These are phyloP conservation scores for Xylaria curta DNA, from an alignment of 495 filamentous ascomycete species.

Conservation along the genomic window DNA sequence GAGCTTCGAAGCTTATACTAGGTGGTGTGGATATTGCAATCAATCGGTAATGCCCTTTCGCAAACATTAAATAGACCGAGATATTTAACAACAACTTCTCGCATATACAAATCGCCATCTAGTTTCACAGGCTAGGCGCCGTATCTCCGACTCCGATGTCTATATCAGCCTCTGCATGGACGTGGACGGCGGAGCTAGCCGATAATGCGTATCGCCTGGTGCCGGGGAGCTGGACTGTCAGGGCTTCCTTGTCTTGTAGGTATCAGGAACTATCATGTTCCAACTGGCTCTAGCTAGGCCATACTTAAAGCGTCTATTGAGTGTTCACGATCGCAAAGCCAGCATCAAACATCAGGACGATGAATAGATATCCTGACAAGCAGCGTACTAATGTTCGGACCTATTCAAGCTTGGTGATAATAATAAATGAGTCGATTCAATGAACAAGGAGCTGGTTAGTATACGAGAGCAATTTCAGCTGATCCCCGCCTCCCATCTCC, in stretches of 20 bases:
- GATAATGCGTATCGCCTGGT: slow-evolving; percentile 15
- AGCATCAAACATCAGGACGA: neutral
- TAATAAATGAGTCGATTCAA: neutral
- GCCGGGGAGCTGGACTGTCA: slow-evolving; percentile 14
- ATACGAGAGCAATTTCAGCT: neutral
- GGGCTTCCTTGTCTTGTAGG: neutral
- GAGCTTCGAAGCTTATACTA: neutral
- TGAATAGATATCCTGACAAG: neutral
- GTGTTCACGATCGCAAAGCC: neutral
- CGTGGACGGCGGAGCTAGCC: slow-evolving; percentile 18
- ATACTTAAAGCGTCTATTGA: neutral
- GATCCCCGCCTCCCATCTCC: neutral
- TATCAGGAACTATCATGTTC: neutral
- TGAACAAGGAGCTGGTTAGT: neutral
- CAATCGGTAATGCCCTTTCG: neutral
- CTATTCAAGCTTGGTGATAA: neutral
- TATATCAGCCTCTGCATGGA: slow-evolving; percentile 16
- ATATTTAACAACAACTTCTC: neutral
- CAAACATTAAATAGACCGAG: neutral
- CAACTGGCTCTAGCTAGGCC: neutral
- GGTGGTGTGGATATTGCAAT: neutral
- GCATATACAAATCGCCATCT: neutral
- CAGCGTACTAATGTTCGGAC: neutral
- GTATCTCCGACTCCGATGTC: slow-evolving; percentile 8
- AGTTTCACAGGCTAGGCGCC: neutral